These are phyloP conservation scores for Fusarium palustre DNA, from an alignment of 2,329 filamentous ascomycete genomes.

Conservation along the genomic window DNA sequence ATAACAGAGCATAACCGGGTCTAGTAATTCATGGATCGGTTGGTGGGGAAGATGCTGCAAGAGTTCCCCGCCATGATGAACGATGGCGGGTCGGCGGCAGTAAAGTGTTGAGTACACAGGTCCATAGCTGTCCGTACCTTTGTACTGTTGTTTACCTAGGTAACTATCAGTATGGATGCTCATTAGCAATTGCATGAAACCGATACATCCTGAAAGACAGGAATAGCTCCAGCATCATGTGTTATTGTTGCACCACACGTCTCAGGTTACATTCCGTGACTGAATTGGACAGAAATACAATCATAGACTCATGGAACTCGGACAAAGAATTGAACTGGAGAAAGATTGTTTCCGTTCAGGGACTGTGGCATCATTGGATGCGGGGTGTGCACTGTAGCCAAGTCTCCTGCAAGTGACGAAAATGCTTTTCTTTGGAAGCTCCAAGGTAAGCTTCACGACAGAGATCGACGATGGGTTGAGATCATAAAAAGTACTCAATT, in stretches of 20 bases:
- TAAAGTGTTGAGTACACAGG: slow-evolving; percentile 16
- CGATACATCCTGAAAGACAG: neutral
- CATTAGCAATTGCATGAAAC: neutral
- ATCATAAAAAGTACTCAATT: slow-evolving; percentile 37
- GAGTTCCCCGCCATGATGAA: slow-evolving; percentile 41
- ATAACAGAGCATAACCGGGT: slow-evolving; percentile 20
- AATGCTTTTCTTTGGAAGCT: slow-evolving; percentile 13
- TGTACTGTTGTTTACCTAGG: neutral
- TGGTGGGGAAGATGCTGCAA: slow-evolving; percentile 43
- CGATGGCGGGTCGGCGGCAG: slow-evolving; percentile 24
- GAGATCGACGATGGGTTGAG: slow-evolving; percentile 20
- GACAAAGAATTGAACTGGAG: neutral
- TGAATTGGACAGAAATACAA: neutral
- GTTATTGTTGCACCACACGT: slow-evolving; percentile 11
- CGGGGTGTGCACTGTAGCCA: slow-evolving; percentile 47
- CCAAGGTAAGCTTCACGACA: slow-evolving; percentile 18
- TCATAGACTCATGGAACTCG: slow-evolving; percentile 20
- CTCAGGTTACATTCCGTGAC: slow-evolving; percentile 18
- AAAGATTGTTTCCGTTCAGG: slow-evolving; percentile 33
- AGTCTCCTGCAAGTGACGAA: slow-evolving; percentile 26
- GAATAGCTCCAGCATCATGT: slow-evolving; percentile 13
- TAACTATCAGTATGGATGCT: neutral
- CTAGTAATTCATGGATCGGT: slow-evolving; percentile 34
- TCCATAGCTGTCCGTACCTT: neutral
- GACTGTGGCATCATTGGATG: slow-evolving; percentile 45